Conservation (phyloP, 1,139 yeast species). For the Hemisphaericaspora lyxosophila region DNA sequence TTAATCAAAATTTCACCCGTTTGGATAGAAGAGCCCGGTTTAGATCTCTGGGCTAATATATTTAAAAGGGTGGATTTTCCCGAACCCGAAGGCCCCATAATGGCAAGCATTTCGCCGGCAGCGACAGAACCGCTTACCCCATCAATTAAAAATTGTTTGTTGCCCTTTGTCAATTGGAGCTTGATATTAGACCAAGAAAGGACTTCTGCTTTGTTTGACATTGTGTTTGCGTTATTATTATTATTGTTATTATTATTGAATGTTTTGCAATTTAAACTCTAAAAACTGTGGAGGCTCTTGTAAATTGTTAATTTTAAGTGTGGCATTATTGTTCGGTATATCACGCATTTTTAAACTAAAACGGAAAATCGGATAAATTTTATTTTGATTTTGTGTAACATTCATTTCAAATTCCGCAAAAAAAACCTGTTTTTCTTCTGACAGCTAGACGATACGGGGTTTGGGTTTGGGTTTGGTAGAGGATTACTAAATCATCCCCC, state of each 20-base stretch:
- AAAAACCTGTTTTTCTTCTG: background rate
- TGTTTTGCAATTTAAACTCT: too few species aligned
- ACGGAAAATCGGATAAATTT: constrained; percentile 1
- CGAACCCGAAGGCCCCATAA: constrained; percentile 28
- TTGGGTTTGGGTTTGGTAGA: too few species aligned
- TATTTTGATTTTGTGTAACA: background rate
- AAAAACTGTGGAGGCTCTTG: background rate
- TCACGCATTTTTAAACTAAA: background rate
- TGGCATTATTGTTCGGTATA: background rate
- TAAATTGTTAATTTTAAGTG: background rate
- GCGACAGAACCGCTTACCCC: constrained; percentile 23
- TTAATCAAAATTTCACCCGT: constrained; percentile 15
- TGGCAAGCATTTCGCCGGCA: constrained; percentile 26
- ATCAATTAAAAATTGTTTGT: constrained; percentile 29
- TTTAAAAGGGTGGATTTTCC: constrained; percentile 25
- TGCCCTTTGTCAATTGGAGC: constrained; percentile 45
- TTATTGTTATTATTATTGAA: too few species aligned
- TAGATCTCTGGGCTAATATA: constrained; percentile 18
- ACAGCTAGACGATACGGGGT: background rate
- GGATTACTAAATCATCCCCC: too few species aligned
- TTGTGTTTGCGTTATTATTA: too few species aligned
- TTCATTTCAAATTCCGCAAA: background rate
- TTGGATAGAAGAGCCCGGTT: constrained; percentile 9
- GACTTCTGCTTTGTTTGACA: constrained; percentile 3
- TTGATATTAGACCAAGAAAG: constrained; percentile 10